phyloP scores from a whole-genome alignment of 108 stramenopile genomes.

The Pseudonitzschia multistriata region DNA sequence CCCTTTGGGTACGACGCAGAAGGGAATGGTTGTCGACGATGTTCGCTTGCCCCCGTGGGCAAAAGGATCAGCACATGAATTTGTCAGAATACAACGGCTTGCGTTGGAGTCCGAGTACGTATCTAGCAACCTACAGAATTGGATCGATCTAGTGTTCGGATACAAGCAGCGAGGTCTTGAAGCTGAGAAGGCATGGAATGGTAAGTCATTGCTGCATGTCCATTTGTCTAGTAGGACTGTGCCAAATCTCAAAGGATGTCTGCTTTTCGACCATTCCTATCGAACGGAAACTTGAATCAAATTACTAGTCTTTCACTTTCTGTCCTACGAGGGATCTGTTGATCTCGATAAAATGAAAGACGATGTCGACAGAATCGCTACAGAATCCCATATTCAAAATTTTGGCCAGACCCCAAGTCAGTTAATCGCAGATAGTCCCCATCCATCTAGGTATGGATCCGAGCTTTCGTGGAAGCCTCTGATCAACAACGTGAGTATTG shows the following conservation, averaged over 20 bases:
- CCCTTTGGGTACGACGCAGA: constrained; percentile 93
- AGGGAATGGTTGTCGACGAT: constrained; percentile 87
- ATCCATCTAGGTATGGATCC: constrained; percentile 51
- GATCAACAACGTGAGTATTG: constrained; percentile 43
- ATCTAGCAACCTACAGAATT: constrained; percentile 88
- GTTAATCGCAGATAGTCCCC: constrained; percentile 63
- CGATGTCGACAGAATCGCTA: constrained; percentile 75
- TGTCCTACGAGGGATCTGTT: constrained; percentile 97
- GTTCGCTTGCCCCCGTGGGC: constrained; percentile 98
- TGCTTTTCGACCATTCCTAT: background rate
- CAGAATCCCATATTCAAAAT: constrained; percentile 92
- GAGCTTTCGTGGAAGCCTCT: constrained; percentile 60
- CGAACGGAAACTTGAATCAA: background rate
- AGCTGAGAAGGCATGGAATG: constrained; percentile 47
- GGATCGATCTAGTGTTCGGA: constrained; percentile 98
- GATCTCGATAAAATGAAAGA: constrained; percentile 92
- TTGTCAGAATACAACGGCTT: constrained; percentile 81
- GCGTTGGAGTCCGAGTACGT: constrained; percentile 87
- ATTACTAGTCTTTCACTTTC: constrained; percentile 84
- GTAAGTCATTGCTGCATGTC: background rate
- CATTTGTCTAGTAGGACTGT: background rate
- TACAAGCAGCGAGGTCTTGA: constrained; percentile 92
- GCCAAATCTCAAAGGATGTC: background rate
- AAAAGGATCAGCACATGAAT: constrained; percentile 85
- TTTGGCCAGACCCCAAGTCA: constrained; percentile 98